Conservation (phyloP, 139 green algal genomes). For the Tetradesmus obliquus region DNA sequence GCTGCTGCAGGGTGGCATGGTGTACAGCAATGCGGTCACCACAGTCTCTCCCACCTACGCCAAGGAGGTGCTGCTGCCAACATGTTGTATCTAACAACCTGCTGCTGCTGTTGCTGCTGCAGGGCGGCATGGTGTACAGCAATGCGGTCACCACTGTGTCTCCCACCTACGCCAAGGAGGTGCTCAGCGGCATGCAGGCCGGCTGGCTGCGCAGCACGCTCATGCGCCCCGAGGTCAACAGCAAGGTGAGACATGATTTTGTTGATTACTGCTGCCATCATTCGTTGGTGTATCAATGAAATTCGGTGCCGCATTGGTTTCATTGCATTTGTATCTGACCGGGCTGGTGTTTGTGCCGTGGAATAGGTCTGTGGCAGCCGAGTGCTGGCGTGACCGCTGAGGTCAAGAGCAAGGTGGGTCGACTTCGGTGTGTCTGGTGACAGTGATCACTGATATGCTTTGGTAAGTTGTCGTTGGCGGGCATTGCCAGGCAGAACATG, state of each 20-base stretch:
- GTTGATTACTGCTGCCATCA: slow-evolving; percentile 32
- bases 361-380: slow-evolving; percentile 84
- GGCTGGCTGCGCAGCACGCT: slow-evolving; percentile 88
- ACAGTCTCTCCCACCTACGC: slow-evolving; percentile 95
- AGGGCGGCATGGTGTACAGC: slow-evolving; percentile 92
- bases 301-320: neutral
- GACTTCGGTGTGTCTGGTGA: too few species aligned
- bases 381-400: slow-evolving; percentile 69
- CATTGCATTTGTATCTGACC: neutral
- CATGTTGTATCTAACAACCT: neutral
- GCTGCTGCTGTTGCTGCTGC: neutral
- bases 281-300: neutral
- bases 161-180: slow-evolving; percentile 91
- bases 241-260: slow-evolving; percentile 42
- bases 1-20: slow-evolving; percentile 79
- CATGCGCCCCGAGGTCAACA: slow-evolving; percentile 55
- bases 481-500: too few species aligned
- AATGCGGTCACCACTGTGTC: slow-evolving; percentile 94
- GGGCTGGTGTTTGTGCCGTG: slow-evolving; percentile 34
- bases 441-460: too few species aligned
- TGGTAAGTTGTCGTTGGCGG: neutral
- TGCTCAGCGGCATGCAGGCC: slow-evolving; percentile 78
- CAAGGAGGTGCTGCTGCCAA: neutral
- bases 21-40: slow-evolving; percentile 93
- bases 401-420: slow-evolving; percentile 53